These are phyloP conservation scores for Entonaema liquescens DNA, from an alignment of 495 filamentous ascomycete genomes.

Conservation along the genomic window DNA sequence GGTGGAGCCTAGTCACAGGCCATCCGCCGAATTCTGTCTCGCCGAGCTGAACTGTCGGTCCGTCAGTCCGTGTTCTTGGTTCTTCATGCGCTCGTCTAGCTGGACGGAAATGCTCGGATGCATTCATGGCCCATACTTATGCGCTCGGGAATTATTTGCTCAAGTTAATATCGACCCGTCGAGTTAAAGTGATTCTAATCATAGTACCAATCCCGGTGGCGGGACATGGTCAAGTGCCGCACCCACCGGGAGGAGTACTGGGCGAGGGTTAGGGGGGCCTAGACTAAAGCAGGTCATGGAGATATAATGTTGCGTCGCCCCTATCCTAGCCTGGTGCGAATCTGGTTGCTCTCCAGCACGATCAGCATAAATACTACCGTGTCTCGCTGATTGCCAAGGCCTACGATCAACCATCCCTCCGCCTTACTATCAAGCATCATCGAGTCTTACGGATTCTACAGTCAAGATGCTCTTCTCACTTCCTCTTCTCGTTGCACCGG, in stretches of 20 bases:
- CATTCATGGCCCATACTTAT: neutral
- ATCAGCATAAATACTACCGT: slow-evolving; percentile 40
- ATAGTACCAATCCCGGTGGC: slow-evolving; percentile 12
- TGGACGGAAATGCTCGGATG: slow-evolving; percentile 2
- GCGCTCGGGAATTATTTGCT: slow-evolving; percentile 24
- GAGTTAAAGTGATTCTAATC: slow-evolving; percentile 14
- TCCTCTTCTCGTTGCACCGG: slow-evolving; percentile 41
- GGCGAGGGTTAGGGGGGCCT: neutral
- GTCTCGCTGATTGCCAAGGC: slow-evolving; percentile 34
- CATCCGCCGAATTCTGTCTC: slow-evolving; percentile 2
- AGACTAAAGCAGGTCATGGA: slow-evolving; percentile 11
- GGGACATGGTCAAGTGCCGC: slow-evolving; percentile 21
- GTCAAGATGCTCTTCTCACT: slow-evolving; percentile 47
- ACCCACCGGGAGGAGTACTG: slow-evolving; percentile 27
- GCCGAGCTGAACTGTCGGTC: slow-evolving; percentile 24
- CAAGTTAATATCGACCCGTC: slow-evolving; percentile 17
- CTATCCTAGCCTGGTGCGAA: slow-evolving; percentile 19
- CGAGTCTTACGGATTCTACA: neutral
- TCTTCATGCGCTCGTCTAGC: neutral
- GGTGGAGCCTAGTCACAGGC: neutral
- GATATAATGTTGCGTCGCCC: slow-evolving; percentile 25
- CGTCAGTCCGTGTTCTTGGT: slow-evolving; percentile 18
- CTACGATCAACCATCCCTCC: slow-evolving; percentile 10
- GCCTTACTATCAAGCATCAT: slow-evolving; percentile 5
- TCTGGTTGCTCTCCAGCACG: slow-evolving; percentile 22